phyloP scores from a whole-genome alignment of 2,329 filamentous ascomycete species.

The Diplocarpon mali region DNA sequence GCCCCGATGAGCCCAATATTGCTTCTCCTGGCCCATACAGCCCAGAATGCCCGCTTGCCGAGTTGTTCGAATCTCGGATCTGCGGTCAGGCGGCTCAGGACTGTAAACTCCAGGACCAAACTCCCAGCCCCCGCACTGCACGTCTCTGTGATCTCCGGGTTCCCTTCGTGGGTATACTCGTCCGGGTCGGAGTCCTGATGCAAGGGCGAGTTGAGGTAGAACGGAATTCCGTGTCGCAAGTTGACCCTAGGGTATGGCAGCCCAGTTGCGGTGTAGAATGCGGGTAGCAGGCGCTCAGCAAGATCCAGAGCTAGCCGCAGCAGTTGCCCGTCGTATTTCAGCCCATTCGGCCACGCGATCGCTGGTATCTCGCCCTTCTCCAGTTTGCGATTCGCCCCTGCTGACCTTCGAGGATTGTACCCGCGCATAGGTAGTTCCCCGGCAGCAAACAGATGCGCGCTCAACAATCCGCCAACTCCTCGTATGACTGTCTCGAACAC shows the following conservation, averaged over 20 bases:
- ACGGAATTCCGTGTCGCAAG: slow-evolving; percentile 79
- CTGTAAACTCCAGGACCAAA: slow-evolving; percentile 84
- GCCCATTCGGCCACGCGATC: slow-evolving; percentile 64
- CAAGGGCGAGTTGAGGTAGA: slow-evolving; percentile 78
- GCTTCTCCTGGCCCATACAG: slow-evolving; percentile 84
- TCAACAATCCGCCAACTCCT: slow-evolving; percentile 80
- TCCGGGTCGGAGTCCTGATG: slow-evolving; percentile 44
- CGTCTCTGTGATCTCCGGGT: slow-evolving; percentile 76
- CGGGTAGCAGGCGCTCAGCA: slow-evolving; percentile 72
- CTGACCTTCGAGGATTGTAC: slow-evolving; percentile 44
- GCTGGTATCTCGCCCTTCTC: slow-evolving; percentile 37
- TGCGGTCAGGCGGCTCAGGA: slow-evolving; percentile 77
- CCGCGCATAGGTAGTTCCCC: slow-evolving; percentile 80
- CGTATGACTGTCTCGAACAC: slow-evolving; percentile 97
- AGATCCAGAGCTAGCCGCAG: slow-evolving; percentile 83
- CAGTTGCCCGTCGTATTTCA: slow-evolving; percentile 81
- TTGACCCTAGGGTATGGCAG: slow-evolving; percentile 94
- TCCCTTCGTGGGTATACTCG: slow-evolving; percentile 26
- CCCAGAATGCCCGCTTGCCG: slow-evolving; percentile 91
- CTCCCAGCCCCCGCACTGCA: slow-evolving; percentile 96
- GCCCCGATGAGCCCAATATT: slow-evolving; percentile 79
- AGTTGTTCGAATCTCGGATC: slow-evolving; percentile 80
- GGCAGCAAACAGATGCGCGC: slow-evolving; percentile 84
- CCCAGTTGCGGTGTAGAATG: slow-evolving; percentile 83
- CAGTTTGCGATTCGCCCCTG: slow-evolving; percentile 21